Evolutionary conservation across 2,329 filamentous ascomycete genomes (phyloP), one percentile per base, ranked within the genome.

Genomic region (Helminthosporium solani): DNA sequence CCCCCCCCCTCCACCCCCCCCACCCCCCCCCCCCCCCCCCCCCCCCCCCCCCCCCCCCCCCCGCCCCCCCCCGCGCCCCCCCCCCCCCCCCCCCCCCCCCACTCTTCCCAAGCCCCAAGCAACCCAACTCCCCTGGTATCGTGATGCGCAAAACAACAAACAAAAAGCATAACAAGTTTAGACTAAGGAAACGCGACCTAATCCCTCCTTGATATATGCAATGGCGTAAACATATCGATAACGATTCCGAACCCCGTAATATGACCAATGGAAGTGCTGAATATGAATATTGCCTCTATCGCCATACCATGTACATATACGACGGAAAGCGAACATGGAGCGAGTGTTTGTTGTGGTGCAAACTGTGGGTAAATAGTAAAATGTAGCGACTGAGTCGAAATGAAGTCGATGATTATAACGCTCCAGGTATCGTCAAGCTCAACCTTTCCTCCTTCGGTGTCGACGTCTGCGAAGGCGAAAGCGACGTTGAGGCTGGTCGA

Each of bases 361-460:
- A n/a, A n/a, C n/a, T n/a, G n/a, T n/a, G n/a, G n/a, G n/a, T n/a
- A n/a, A n/a, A n/a, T n/a, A n/a, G n/a, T n/a, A n/a, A n/a, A n/a
- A 37, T 23, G 18, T 21, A 2, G 36, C 15, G 20, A 23, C 25
- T 8, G 21, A 7, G 16, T 39, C 2, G 21, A n/a, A 15, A 35
- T 35, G 30, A 28, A 25, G 4, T 9, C 12, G 33, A 2, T 42
- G n/a, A 3, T 25, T 63, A 53, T 40, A 67, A 67, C 5, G 61
- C 48, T 2, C 67, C 67, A 0, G 65, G 67, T 28, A 70, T 70
- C 18, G 58, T 60, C 40, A 70, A 37, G 43, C 65, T 69, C 3
- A 70, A 44, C 9, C 67, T 47, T 18, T 66, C 64, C 3, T 68
- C 66, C 54, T 63, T 66, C 46, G 63, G 66, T 44, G 50, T 54